Evolutionary conservation across 2,329 filamentous ascomycete species (phyloP).

Genomic region (Remersonia thermophila): DNA sequence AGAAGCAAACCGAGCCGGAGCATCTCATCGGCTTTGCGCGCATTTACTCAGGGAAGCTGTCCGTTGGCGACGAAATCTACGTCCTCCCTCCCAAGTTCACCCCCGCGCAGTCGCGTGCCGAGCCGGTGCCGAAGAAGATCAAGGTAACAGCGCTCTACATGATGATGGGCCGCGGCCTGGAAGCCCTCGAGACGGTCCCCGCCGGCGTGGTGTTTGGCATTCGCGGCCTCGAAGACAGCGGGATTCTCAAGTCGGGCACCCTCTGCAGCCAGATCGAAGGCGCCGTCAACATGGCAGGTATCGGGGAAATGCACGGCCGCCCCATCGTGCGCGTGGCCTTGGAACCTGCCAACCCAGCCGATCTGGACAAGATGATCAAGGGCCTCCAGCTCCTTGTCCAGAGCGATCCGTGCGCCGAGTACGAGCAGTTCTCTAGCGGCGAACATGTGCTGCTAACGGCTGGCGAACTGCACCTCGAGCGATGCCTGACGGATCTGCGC

Average conservation of each 20-base stretch:
- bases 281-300: constrained; percentile 78
- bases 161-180: constrained; percentile 85
- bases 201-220: constrained; percentile 95
- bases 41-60: constrained; percentile 81
- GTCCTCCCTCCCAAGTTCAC: constrained; percentile 90
- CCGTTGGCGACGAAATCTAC: constrained; percentile 81
- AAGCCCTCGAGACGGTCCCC: constrained; percentile 70
- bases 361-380: constrained; percentile 88
- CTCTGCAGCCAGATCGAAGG: constrained; percentile 80
- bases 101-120: constrained; percentile 59
- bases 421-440: constrained; percentile 82
- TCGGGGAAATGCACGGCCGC: constrained; percentile 61
- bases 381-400: constrained; percentile 81
- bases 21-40: constrained; percentile 90
- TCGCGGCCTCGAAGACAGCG: constrained; percentile 69
- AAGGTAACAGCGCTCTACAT: constrained; percentile 83
- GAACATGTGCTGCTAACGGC: constrained; percentile 93
- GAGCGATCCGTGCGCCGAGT: constrained; percentile 90
- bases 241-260: constrained; percentile 91
- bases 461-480: constrained; percentile 85
- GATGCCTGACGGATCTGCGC: constrained; percentile 83
- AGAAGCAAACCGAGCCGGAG: constrained; percentile 59
- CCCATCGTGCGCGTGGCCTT: constrained; percentile 92
- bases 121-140: constrained; percentile 66
- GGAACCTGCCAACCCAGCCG: constrained; percentile 82